Conservation (phyloP, 768 basidiomycete genomes). For the Pulveroboletus sp. region DNA sequence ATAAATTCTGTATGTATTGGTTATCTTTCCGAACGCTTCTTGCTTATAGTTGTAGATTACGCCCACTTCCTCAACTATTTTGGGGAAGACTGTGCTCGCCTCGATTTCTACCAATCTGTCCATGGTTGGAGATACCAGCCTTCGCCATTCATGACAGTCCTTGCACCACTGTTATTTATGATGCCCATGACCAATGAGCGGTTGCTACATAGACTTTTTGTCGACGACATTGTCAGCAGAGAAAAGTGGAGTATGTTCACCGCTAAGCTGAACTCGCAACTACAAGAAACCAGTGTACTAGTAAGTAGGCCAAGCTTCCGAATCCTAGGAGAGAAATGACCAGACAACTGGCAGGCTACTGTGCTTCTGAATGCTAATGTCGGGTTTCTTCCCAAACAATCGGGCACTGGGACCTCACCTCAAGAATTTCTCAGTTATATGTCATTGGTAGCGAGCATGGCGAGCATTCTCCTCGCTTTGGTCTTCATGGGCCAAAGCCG, state of each 20-base stretch:
- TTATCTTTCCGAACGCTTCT: not conserved
- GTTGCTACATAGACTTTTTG: conserved; percentile 47
- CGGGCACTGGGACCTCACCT: conserved; percentile 26
- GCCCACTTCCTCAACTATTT: conserved; percentile 40
- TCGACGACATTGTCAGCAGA: conserved; percentile 44
- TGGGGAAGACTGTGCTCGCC: conserved; percentile 44
- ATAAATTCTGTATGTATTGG: conserved; percentile 22
- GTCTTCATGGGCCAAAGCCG: conserved; percentile 43
- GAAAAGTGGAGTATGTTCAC: conserved; percentile 47
- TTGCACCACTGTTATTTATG: conserved; percentile 48
- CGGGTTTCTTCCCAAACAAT: conserved; percentile 53
- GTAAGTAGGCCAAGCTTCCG: conserved; percentile 31
- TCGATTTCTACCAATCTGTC: conserved; percentile 34
- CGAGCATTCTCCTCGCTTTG: conserved; percentile 42
- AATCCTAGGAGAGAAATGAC: not conserved
- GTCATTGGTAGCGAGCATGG: conserved; percentile 42
- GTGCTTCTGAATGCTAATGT: conserved; percentile 61
- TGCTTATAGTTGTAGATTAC: conserved; percentile 23
- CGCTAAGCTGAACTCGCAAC: conserved; percentile 43
- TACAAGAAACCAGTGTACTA: conserved; percentile 51
- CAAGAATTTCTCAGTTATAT: conserved; percentile 42
- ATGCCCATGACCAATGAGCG: conserved; percentile 47
- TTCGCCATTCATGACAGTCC: conserved; percentile 37
- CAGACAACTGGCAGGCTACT: conserved; percentile 39
- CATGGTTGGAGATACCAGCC: conserved; percentile 22